phyloP scores from a whole-genome alignment of 2,329 filamentous ascomycete species.

The Diaporthe ilicicola region DNA sequence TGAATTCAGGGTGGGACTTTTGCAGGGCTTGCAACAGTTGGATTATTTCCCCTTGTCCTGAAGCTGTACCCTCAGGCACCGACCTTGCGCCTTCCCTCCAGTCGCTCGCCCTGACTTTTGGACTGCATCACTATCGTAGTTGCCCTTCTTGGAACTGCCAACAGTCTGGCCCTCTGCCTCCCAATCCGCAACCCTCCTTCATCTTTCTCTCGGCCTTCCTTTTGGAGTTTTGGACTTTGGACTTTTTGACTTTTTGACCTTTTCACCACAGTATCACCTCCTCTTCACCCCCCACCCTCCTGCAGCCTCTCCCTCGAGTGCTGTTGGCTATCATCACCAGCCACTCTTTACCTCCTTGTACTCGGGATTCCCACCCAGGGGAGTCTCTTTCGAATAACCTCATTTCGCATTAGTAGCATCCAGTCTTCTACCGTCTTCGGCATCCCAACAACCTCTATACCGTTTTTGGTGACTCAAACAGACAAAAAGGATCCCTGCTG shows the following conservation, averaged over 20 bases:
- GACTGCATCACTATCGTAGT: not conserved
- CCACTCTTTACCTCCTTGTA: not conserved
- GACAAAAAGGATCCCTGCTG: constrained; percentile 11
- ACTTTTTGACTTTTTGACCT: not conserved
- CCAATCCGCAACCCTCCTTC: not conserved
- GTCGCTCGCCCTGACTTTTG: not conserved
- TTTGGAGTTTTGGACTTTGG: constrained; percentile 13
- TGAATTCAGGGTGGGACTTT: not conserved
- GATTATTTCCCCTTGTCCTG: not conserved
- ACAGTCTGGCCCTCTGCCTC: not conserved
- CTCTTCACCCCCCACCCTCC: not conserved
- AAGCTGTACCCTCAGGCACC: not conserved
- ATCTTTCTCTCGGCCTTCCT: not conserved
- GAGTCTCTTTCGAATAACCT: not conserved
- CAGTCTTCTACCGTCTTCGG: not conserved
- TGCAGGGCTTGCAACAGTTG: not conserved
- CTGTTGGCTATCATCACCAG: not conserved
- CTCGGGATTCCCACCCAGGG: not conserved
- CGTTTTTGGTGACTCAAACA: not conserved
- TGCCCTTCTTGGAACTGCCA: not conserved
- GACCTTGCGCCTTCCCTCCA: not conserved
- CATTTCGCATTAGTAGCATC: too few relatives aligned
- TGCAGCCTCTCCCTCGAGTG: not conserved
- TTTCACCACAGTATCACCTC: not conserved
- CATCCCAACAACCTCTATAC: not conserved